Evolutionary conservation across 331 rosid species (phyloP).

Genomic region (Dryas integrifolia): DNA sequence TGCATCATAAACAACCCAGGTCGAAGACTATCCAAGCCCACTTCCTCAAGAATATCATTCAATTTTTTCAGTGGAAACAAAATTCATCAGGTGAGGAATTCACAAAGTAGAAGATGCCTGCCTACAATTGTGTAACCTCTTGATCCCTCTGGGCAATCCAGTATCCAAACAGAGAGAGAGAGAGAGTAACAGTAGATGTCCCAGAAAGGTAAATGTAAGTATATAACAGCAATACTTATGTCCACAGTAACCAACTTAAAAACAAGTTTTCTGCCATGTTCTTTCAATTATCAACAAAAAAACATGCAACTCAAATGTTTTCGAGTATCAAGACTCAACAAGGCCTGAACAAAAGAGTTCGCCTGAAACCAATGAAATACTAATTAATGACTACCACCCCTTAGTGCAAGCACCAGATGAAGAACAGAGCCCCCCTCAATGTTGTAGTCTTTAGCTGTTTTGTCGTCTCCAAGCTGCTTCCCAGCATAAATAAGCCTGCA

Average conservation of each 20-base stretch:
- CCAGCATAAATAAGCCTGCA: constrained; percentile 86
- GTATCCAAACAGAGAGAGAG: neutral
- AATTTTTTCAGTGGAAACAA: too few species aligned
- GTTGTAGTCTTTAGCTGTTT: constrained; percentile 92
- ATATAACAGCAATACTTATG: constrained; percentile 19
- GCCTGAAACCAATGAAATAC: neutral
- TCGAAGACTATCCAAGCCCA: too few species aligned
- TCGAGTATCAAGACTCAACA: constrained; percentile 25
- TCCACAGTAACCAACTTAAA: constrained; percentile 23
- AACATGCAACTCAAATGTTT: constrained; percentile 32
- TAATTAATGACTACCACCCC: constrained; percentile 62
- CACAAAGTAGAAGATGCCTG: too few species aligned
- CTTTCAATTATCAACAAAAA: constrained; percentile 30
- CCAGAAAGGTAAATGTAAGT: neutral
- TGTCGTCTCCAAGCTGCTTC: constrained; percentile 88
- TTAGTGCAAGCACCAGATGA: constrained; percentile 91
- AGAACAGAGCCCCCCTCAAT: constrained; percentile 98
- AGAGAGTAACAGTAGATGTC: neutral
- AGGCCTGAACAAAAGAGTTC: constrained; percentile 23
- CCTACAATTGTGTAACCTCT: too few species aligned
- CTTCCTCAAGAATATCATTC: too few species aligned
- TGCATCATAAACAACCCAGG: too few species aligned
- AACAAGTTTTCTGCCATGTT: constrained; percentile 30
- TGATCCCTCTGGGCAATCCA: too few species aligned
- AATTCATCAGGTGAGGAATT: too few species aligned